These are phyloP conservation scores for Amylostereum chailletii DNA, from an alignment of 1,284 basidiomycete genomes.

Conservation along the genomic window DNA sequence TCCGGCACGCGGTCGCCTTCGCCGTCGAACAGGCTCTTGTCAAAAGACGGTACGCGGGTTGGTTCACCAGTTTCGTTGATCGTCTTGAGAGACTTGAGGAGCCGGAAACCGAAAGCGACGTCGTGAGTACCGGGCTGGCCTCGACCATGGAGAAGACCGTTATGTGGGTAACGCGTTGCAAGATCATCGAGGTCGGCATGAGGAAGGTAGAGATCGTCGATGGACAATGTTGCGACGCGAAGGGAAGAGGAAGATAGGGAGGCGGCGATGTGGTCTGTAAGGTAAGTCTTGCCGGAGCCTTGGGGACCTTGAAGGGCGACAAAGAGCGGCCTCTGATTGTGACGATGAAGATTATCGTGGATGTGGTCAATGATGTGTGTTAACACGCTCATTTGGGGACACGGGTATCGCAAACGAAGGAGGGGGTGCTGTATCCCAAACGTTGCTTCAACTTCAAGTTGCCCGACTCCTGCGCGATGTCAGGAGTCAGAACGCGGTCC, in stretches of 20 bases:
- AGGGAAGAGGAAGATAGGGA: slow-evolving; percentile 42
- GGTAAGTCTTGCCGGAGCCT: slow-evolving; percentile 75
- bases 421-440: too few species aligned
- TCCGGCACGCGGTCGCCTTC: slow-evolving; percentile 72
- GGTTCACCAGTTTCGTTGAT: slow-evolving; percentile 27
- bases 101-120: slow-evolving; percentile 45
- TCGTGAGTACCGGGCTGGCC: slow-evolving; percentile 90
- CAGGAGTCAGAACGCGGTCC: too few species aligned
- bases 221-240: slow-evolving; percentile 60
- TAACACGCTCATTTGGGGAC: neutral
- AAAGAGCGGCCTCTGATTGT: slow-evolving; percentile 41
- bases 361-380: slow-evolving; percentile 23
- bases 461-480: too few species aligned
- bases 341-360: slow-evolving; percentile 32
- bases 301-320: slow-evolving; percentile 85
- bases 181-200: slow-evolving; percentile 49
- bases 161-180: slow-evolving; percentile 44
- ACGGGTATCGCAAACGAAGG: too few species aligned
- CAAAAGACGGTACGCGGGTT: slow-evolving; percentile 72
- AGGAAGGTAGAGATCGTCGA: slow-evolving; percentile 83
- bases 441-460: too few species aligned
- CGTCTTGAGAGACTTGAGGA: slow-evolving; percentile 42
- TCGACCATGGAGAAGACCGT: slow-evolving; percentile 65
- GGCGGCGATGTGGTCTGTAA: slow-evolving; percentile 47
- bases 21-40: slow-evolving; percentile 76